Evolutionary conservation across 1,139 yeast genomes (phyloP), one percentile per base, ranked within the genome.

Genomic region (Candida sp.): DNA sequence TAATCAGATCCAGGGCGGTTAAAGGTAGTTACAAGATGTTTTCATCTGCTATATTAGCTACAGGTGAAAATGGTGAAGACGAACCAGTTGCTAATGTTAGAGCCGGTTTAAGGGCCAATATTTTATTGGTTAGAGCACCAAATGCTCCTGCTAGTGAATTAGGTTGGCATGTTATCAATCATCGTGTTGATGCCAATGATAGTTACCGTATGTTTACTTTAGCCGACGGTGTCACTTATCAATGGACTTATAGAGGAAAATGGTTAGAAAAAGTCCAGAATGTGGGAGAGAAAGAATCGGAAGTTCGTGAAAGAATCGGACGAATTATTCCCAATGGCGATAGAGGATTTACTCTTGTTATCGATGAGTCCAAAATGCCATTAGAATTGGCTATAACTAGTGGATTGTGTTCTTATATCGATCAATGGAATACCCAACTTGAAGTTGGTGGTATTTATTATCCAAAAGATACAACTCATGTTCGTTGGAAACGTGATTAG

Each of bases 131-230:
- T 45, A 64, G 77, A 52, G 77, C 78, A 4, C 75, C 75, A 9
- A 63, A 65, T 7, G 74, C 66, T 5, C 75, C 81, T 37, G 70
- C 64, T 33, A 63, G 80, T 21, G 84, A 80, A 56, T 64, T 81
- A 32, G 87, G 87, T n/a, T 77, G 84, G 83, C 85, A 81, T 56
- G 66, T 77, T 30, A 70, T 82, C 36, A 71, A 72, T 45, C 86
- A 81, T 54, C 63, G 76, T 40, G 83, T 79, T n/a, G 87, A 81
- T 57, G 84, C 84, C 3, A 67, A 72, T 37, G 87, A 81, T 52
- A 68, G 76, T 46, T 82, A 81, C 56, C 66, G 86, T 50, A 64
- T 77, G 68, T 81, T 82, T 55, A 73, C 75, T 39, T 66, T 82
- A 45, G 73, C 81, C 3, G 82, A 81, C 53, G 86, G 86, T 5